phyloP scores from a whole-genome alignment of 495 filamentous ascomycete species.

The Talaromyces trachyspermus region DNA sequence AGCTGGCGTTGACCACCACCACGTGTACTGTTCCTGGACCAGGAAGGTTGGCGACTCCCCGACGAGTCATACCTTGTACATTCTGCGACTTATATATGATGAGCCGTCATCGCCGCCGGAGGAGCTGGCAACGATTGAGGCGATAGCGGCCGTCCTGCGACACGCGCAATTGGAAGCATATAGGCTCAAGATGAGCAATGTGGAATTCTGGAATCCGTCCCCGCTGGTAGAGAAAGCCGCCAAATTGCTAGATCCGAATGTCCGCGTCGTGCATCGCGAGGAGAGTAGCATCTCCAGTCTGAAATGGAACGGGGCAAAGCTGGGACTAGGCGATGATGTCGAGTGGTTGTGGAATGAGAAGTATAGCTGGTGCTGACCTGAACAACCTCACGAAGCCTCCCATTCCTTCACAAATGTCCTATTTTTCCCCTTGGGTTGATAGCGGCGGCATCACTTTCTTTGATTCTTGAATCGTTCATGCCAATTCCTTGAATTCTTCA shows the following conservation, averaged over 20 bases:
- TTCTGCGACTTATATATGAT: slow-evolving; percentile 73
- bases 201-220: slow-evolving; percentile 61
- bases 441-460: slow-evolving; percentile 13
- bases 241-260: slow-evolving; percentile 38
- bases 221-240: slow-evolving; percentile 52
- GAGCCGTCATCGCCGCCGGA: slow-evolving; percentile 29
- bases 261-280: slow-evolving; percentile 50
- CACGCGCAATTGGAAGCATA: slow-evolving; percentile 49
- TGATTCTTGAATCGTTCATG: slow-evolving; percentile 71
- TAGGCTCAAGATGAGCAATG: slow-evolving; percentile 50
- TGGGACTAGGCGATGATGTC: slow-evolving; percentile 46
- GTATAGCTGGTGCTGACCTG: slow-evolving; percentile 86
- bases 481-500: slow-evolving; percentile 67
- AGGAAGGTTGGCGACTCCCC: slow-evolving; percentile 54
- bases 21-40: slow-evolving; percentile 77
- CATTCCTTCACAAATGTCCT: too few relatives aligned
- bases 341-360: slow-evolving; percentile 92
- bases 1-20: slow-evolving; percentile 48
- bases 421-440: not conserved
- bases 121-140: slow-evolving; percentile 28
- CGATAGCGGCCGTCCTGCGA: slow-evolving; percentile 44
- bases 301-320: slow-evolving; percentile 51
- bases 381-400: too few relatives aligned
- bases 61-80: slow-evolving; percentile 63
- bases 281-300: slow-evolving; percentile 56